These are phyloP conservation scores for Huntiella savannae DNA, from an alignment of 2,329 filamentous ascomycete genomes.

Conservation along the genomic window DNA sequence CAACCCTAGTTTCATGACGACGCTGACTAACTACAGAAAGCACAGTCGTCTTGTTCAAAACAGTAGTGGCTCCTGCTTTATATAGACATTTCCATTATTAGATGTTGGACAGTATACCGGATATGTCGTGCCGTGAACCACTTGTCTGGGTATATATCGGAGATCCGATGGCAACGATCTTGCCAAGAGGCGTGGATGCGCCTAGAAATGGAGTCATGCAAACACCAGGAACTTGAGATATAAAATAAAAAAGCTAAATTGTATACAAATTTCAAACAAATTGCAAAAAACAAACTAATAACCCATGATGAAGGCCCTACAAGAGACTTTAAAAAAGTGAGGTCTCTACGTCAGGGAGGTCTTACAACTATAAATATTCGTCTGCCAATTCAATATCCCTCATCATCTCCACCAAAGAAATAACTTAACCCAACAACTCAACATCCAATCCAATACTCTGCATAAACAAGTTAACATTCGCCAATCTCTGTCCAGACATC, in stretches of 20 bases:
- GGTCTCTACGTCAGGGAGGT: conserved; percentile 7
- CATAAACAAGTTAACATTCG: conserved; percentile 97
- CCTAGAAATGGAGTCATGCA: neutral
- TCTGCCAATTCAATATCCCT: neutral
- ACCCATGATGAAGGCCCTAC: conserved; percentile 1
- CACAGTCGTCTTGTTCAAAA: too few species aligned
- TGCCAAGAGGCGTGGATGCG: neutral
- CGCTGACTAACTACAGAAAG: too few species aligned
- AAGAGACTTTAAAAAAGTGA: conserved; percentile 10
- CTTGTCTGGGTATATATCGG: neutral
- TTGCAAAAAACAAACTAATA: neutral
- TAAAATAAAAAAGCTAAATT: neutral
- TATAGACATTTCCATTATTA: too few species aligned
- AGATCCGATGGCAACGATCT: neutral
- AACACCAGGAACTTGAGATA: neutral
- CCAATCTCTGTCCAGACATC: conserved; percentile 64
- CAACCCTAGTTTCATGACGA: too few species aligned
- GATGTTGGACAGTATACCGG: too few species aligned
- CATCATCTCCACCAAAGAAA: neutral
- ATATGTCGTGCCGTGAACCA: too few species aligned
- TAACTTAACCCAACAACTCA: conserved; percentile 33
- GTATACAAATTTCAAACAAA: neutral
- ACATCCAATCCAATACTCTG: conserved; percentile 96
- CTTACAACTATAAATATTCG: conserved; percentile 11
- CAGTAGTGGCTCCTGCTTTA: too few species aligned